Conservation (phyloP, 148 eudicot species). For the Rheum nobile region DNA sequence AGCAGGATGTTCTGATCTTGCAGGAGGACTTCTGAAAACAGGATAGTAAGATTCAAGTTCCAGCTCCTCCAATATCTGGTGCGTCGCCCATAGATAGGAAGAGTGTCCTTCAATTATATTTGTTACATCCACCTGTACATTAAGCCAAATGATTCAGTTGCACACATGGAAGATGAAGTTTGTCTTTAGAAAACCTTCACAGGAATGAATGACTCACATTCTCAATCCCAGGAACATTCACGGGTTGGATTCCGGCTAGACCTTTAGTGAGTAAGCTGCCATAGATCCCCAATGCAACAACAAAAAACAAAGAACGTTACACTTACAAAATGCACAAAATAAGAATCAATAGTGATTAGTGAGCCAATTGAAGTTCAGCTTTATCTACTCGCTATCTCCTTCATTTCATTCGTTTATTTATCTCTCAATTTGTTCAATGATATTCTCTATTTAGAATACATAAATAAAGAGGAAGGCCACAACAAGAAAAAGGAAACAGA, state of each 20-base stretch:
- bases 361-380: no score
- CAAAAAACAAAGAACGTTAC: not conserved
- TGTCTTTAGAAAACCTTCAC: not conserved
- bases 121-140: constrained; percentile 65
- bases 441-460: not conserved
- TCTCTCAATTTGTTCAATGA: not conserved
- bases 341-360: no score
- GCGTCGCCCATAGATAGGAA: constrained; percentile 78
- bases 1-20: not conserved
- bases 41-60: constrained; percentile 77
- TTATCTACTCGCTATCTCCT: not conserved
- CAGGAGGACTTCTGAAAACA: constrained; percentile 29
- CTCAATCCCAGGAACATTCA: constrained; percentile 79
- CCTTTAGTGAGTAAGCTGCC: constrained; percentile 86
- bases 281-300: no score
- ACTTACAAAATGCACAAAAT: not conserved
- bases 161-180: not conserved
- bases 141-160: not conserved
- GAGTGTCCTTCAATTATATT: constrained; percentile 81
- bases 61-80: constrained; percentile 62
- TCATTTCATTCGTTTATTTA: not conserved
- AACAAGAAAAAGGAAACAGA: not conserved
- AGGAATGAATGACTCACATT: constrained; percentile 40
- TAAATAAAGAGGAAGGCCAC: not conserved
- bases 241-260: constrained; percentile 89